Conservation (phyloP, 768 basidiomycete species). For the Phylloporus arenicola region DNA sequence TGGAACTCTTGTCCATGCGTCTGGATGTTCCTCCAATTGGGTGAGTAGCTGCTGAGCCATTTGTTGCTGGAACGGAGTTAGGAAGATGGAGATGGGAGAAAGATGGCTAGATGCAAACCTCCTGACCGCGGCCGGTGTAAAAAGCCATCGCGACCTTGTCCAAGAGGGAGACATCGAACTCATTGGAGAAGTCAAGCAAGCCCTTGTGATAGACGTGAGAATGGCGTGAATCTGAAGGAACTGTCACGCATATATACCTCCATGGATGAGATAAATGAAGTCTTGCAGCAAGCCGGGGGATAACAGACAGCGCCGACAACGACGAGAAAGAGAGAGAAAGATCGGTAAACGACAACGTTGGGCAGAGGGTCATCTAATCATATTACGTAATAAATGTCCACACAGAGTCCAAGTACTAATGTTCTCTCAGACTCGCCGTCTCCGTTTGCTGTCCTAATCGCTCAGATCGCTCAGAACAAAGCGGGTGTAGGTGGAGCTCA, state of each 20-base stretch:
- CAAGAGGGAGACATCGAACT: conserved; percentile 88
- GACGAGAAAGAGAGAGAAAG: conserved; percentile 7
- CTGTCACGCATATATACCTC: conserved; percentile 28
- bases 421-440: no score
- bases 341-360: conserved; percentile 23
- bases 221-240: background rate
- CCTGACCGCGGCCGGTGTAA: conserved; percentile 77
- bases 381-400: conserved; percentile 29
- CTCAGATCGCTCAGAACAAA: background rate
- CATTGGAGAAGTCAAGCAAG: conserved; percentile 88
- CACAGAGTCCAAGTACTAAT: conserved; percentile 6
- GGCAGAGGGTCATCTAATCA: conserved; percentile 36
- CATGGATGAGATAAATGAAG: conserved; percentile 24
- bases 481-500: background rate
- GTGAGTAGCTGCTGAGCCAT: conserved; percentile 90
- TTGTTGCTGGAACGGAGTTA: conserved; percentile 66
- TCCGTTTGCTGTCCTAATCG: background rate
- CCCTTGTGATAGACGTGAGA: conserved; percentile 41
- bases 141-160: conserved; percentile 93
- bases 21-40: conserved; percentile 93
- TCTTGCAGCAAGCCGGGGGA: conserved; percentile 4
- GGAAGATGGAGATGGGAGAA: background rate
- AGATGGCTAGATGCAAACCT: conserved; percentile 48
- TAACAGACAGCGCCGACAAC: conserved; percentile 7
- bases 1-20: conserved; percentile 96